Conservation (phyloP, 2,329 filamentous ascomycete species). For the Xylariaceae sp. region DNA sequence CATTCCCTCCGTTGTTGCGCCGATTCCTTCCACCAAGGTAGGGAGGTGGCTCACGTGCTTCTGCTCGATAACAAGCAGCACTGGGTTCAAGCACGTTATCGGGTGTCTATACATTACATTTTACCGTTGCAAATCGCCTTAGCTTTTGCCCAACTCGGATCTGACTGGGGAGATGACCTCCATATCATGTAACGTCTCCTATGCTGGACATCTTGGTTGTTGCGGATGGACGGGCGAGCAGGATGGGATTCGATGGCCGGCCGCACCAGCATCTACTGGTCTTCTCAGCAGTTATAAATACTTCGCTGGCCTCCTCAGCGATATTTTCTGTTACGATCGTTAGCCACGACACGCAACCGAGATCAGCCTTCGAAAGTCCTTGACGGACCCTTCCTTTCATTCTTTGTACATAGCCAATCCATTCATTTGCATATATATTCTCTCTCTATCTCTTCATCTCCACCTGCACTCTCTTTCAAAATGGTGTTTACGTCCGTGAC, state of each 20-base stretch:
- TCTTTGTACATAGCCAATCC: conserved; percentile 18
- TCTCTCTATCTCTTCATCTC: conserved; percentile 1
- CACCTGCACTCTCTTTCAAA: conserved; percentile 14
- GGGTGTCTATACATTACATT: conserved; percentile 6
- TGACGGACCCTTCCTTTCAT: conserved; percentile 17
- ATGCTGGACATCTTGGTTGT: conserved; percentile 4
- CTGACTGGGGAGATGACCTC: conserved; percentile 10
- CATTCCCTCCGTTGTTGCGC: conserved; percentile 13
- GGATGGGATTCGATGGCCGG: background rate
- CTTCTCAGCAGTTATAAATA: conserved; percentile 18
- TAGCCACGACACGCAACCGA: conserved; percentile 11
- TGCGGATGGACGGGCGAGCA: background rate
- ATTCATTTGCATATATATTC: conserved; percentile 17
- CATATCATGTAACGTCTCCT: conserved; percentile 24
- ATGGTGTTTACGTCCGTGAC: conserved; percentile 20
- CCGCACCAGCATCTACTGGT: conserved; percentile 2
- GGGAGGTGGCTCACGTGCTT: conserved; percentile 5
- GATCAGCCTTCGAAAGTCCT: conserved; percentile 15
- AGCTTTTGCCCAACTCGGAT: conserved; percentile 13
- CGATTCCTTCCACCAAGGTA: conserved; percentile 15
- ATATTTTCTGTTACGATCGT: conserved; percentile 5
- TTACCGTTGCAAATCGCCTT: conserved; percentile 12
- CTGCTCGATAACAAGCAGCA: conserved; percentile 4
- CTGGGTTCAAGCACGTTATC: conserved; percentile 2
- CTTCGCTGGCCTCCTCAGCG: conserved; percentile 4